Conservation (phyloP, 2,329 filamentous ascomycete genomes). For the Dactylellina parvicollis region DNA sequence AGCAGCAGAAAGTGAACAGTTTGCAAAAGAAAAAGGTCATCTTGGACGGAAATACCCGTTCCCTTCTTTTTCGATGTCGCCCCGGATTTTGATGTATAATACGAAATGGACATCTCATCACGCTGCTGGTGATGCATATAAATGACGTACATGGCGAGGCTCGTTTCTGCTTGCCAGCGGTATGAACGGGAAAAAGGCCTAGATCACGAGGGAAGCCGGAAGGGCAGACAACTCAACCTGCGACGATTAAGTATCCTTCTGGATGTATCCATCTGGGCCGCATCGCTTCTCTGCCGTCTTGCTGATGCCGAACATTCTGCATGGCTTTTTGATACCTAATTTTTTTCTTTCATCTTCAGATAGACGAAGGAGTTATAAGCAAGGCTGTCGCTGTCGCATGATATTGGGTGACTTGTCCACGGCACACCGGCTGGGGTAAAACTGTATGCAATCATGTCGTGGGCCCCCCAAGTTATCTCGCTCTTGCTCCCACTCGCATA, state of each 20-base stretch:
- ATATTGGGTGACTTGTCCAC: constrained; percentile 48
- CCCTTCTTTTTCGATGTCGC: not conserved
- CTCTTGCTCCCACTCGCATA: not conserved
- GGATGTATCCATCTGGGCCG: constrained; percentile 22
- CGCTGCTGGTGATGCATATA: constrained; percentile 27
- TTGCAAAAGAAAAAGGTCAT: constrained; percentile 14
- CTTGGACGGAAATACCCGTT: constrained; percentile 24
- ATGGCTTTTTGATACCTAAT: not conserved
- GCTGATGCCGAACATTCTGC: not conserved
- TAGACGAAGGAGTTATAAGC: not conserved
- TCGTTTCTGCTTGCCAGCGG: constrained; percentile 2
- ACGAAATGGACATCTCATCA: constrained; percentile 52
- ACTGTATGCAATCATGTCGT: constrained; percentile 20
- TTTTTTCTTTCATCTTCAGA: too few species aligned
- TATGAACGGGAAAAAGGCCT: not conserved
- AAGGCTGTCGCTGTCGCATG: constrained; percentile 36
- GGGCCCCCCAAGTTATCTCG: constrained; percentile 6
- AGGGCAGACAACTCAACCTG: constrained; percentile 9
- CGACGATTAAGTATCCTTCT: constrained; percentile 5
- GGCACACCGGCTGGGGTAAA: constrained; percentile 32
- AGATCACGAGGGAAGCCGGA: constrained; percentile 14
- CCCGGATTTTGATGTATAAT: not conserved
- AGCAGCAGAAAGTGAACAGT: not conserved
- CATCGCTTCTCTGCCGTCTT: constrained; percentile 13
- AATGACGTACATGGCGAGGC: constrained; percentile 48